Conservation (phyloP, 225 moss, liverwort and hornwort genomes). For the Antitrichia curtipendula region DNA sequence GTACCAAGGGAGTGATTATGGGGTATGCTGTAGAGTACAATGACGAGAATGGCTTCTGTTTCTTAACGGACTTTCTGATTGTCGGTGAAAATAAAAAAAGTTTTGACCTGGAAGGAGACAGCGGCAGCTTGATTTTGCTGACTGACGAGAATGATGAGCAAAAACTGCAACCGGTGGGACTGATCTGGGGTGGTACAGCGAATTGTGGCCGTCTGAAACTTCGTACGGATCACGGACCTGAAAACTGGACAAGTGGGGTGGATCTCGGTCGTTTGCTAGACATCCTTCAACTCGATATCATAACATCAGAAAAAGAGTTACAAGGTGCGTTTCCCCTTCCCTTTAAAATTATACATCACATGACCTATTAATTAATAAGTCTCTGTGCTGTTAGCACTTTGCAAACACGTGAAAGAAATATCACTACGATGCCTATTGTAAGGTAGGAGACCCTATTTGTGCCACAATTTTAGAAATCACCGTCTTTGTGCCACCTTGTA, state of each 20-base stretch:
- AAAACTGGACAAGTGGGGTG: conserved; percentile 49
- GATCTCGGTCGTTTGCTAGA: conserved; percentile 42
- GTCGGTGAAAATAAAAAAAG: conserved; percentile 46
- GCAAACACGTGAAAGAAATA: neutral
- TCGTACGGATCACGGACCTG: conserved; percentile 30
- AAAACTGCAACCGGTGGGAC: conserved; percentile 33
- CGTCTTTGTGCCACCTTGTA: neutral
- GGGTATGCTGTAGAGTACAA: conserved; percentile 56
- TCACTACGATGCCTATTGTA: neutral
- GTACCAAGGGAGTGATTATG: conserved; percentile 45
- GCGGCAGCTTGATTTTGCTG: conserved; percentile 45
- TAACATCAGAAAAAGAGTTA: conserved; percentile 21
- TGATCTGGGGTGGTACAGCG: conserved; percentile 53
- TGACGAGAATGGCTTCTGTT: conserved; percentile 44
- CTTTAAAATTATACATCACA: neutral
- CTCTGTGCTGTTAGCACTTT: neutral
- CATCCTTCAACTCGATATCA: conserved; percentile 40
- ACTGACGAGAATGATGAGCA: neutral
- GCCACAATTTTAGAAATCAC: neutral
- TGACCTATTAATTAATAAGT: neutral
- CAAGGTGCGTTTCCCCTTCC: neutral
- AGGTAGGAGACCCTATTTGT: neutral
- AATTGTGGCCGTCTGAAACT: conserved; percentile 48
- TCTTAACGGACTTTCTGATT: conserved; percentile 51
- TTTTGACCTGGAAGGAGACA: conserved; percentile 50